Base-by-base conservation (phyloP, 2,329 filamentous ascomycete genomes). In the Akanthomyces lecanii region DNA sequence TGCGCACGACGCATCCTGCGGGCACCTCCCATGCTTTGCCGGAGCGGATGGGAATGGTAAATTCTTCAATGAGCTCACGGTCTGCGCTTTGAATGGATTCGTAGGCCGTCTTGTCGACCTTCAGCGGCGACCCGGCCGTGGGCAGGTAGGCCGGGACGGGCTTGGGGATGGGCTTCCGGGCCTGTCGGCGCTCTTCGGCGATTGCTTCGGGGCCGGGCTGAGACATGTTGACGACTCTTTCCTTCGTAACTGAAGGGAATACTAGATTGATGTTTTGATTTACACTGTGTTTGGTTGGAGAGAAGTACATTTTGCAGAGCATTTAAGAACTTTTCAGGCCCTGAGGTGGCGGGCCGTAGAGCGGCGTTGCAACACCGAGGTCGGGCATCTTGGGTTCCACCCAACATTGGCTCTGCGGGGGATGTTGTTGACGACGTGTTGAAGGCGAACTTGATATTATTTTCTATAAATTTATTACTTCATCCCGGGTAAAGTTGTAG, bases 1-100 rank as follows among this genome's bases (percentile, higher is more conserved):
- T 86, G 16, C 87, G 85, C 65, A 91, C 84, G 63, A 95, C 82
- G 55, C 82, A 82, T 4, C 89, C 89, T 1, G 85, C 84, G 0
- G 85, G 82, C 0, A 89, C 90, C 54, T 82, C 80, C 88, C 89
- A 95, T 1, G 91, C 90, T 64, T 80, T 81, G 1, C 89, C 91
- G 2, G 88, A 90, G 40, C 91, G 86, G 36, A 92, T 89, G 0
- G 89, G 88, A 33, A 95, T 78, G 2, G 82, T 83, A 67, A 89
- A 89, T 7, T 83, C 77, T 2, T 81, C 71, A 6, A 79, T 40
- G 1, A 80, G 68, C 0, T 73, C 69, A 0, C 82, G 75, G 0
- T 77, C 74, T 0, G 79, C 78, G 4, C 72, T 65, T 44, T 86
- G 84, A 23, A 94, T 84, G 2, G 84, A 79, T 4, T 86, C 80